phyloP scores from a whole-genome alignment of 169 alveolate genomes.

The Toxoplasma gondii region DNA sequence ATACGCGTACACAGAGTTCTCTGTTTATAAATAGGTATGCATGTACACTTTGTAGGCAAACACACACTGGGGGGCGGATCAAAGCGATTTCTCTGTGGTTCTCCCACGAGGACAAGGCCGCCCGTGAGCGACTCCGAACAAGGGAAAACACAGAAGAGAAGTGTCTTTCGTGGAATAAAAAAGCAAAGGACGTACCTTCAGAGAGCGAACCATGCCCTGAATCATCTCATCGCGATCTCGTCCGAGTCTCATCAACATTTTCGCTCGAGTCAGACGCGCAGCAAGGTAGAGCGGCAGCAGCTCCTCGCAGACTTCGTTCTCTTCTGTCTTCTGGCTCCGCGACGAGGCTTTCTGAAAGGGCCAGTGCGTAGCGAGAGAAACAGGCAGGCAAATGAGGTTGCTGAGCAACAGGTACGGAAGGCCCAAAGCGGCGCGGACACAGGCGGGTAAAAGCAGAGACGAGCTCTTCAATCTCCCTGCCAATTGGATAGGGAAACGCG shows the following conservation, averaged over 20 bases:
- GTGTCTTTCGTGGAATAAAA: not conserved
- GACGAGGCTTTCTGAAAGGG: not conserved
- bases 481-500: no score
- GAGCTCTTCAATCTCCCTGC: not conserved
- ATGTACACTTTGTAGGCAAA: not conserved
- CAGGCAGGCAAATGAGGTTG: no score
- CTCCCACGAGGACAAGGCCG: not conserved
- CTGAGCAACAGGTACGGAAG: no score
- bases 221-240: not conserved
- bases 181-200: not conserved
- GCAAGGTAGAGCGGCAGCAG: not conserved
- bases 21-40: no score
- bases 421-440: no score
- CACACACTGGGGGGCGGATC: not conserved
- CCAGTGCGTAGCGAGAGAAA: not conserved
- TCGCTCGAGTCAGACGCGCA: constrained; percentile 17
- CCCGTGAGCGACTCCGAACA: not conserved
- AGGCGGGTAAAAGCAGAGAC: not conserved
- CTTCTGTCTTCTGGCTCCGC: not conserved
- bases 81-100: no score
- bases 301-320: not conserved
- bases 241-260: constrained; percentile 10
- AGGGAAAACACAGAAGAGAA: not conserved
- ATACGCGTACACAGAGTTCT: not conserved
- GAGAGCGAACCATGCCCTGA: constrained; percentile 4